phyloP scores from a whole-genome alignment of 2,329 filamentous ascomycete species.

The Rhynchosporium graminicola region DNA sequence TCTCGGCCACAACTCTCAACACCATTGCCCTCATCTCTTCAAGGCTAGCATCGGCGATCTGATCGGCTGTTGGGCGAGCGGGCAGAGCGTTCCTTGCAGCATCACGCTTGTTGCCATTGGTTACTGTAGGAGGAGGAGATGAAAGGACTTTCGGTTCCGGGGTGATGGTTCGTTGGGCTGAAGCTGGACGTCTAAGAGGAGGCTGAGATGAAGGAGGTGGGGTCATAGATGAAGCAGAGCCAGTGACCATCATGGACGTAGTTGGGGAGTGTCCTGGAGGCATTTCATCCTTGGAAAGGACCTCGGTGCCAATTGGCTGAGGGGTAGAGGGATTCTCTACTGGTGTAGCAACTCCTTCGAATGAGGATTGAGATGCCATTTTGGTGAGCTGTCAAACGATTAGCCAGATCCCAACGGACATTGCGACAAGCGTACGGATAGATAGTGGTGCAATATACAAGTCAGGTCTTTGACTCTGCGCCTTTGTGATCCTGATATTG shows the following conservation, averaged over 20 bases:
- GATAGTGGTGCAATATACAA: background rate
- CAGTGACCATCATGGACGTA: conserved; percentile 29
- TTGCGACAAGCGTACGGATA: conserved; percentile 9
- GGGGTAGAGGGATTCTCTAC: conserved; percentile 31
- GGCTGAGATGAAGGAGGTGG: conserved; percentile 64
- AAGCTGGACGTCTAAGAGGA: conserved; percentile 20
- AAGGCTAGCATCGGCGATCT: conserved; percentile 54
- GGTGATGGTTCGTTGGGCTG: conserved; percentile 23
- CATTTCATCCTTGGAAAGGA: conserved; percentile 27
- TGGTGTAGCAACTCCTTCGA: conserved; percentile 31
- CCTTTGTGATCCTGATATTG: background rate
- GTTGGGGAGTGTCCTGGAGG: conserved; percentile 23
- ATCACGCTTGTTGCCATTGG: conserved; percentile 32
- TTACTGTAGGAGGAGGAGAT: conserved; percentile 37
- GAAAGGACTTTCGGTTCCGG: conserved; percentile 31
- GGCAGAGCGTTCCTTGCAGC: background rate
- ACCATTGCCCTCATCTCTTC: conserved; percentile 61
- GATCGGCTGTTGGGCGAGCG: conserved; percentile 46
- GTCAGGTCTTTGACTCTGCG: background rate
- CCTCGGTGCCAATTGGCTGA: conserved; percentile 26
- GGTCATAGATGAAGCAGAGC: conserved; percentile 55
- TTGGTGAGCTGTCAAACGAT: conserved; percentile 5
- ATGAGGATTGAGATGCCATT: conserved; percentile 36
- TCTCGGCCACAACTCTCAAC: conserved; percentile 55
- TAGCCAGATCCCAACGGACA: background rate